A percentile compares a stretch with the other conserved stretches of the same genome.
Evolutionary conservation across 169 alveolate genomes (phyloP).

Genomic region (Plasmodium relictum): DNA sequence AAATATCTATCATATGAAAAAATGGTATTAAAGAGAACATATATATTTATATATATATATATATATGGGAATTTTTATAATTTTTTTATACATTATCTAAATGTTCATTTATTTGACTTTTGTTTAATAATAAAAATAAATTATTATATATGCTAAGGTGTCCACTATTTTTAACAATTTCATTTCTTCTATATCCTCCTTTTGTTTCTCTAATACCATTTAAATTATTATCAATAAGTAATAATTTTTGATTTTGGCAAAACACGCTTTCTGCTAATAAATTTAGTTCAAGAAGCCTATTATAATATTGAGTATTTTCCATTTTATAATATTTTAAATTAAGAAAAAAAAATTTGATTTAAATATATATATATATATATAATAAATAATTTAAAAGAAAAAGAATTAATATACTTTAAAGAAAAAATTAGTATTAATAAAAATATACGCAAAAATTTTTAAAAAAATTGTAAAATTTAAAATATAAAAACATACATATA

Average conservation of each 20-base stretch:
- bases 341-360: background rate
- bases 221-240: slow-evolving; percentile 55
- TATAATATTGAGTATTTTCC: slow-evolving; percentile 69
- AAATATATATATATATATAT: slow-evolving; percentile 6
- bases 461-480: background rate
- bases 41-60: background rate
- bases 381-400: background rate
- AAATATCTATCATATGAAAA: background rate
- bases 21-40: background rate
- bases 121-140: slow-evolving; percentile 37
- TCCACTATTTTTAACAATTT: slow-evolving; percentile 21
- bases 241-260: slow-evolving; percentile 45
- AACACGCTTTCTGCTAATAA: slow-evolving; percentile 50
- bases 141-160: slow-evolving; percentile 35
- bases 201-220: slow-evolving; percentile 51
- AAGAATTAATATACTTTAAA: too few relatives aligned
- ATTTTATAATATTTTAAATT: background rate
- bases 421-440: background rate
- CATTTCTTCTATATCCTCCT: slow-evolving; percentile 67
- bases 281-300: slow-evolving; percentile 52
- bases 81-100: slow-evolving; percentile 50
- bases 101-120: slow-evolving; percentile 36
- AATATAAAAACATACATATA: background rate
- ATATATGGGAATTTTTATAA: background rate
- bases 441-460: background rate